Evolutionary conservation across 805 yeast genomes (phyloP), one percentile per base, ranked within the genome.

Genomic region (Millerozyma miso): DNA sequence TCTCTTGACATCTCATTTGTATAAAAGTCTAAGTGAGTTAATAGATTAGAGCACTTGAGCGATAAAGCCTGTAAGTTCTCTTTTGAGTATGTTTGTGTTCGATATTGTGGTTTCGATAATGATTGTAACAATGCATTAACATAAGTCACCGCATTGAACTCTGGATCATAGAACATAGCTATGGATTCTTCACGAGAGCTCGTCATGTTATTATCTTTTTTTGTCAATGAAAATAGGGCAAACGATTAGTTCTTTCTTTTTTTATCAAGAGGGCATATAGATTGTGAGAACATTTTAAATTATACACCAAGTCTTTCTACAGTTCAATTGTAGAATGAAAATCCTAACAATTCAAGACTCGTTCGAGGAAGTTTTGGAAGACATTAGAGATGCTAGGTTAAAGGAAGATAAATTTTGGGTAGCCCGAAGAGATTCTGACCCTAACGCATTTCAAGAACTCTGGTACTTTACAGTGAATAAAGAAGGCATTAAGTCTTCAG

Each of bases 91-190:
- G 39, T 15, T n/a, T 44, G 33, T n/a, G 49, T 33, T 8, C 38
- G 47, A 20, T 15, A 42, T 43, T 40, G 42, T 42, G 45, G 35
- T 45, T 15, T 32, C 37, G 51, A 33, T 3, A 73, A 65, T 15
- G 73, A 60, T 37, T 76, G 66, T 46, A 80, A 72, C 13, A 84
- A 61, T 2, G 85, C 81, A 55, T 85, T 87, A 15, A 85, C 72
- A 52, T 76, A 85, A 33, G 77, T 78, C 42, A 78, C 76, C 1
- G 88, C 85, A 14, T 75, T 78, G 54, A 83, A 84, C 19, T 76
- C 78, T 16, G 74, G 77, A 48, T 83, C 87, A 47, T 82, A 80
- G 65, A 85, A 85, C 80, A 84, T 83, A 10, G 79, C 63, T 3
- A 83, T 59, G 1, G 82, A 69, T 13, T 77, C 77, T 41, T 55